phyloP scores from a whole-genome alignment of 2,329 filamentous ascomycete genomes.

The Pestalotiopsis sp. region DNA sequence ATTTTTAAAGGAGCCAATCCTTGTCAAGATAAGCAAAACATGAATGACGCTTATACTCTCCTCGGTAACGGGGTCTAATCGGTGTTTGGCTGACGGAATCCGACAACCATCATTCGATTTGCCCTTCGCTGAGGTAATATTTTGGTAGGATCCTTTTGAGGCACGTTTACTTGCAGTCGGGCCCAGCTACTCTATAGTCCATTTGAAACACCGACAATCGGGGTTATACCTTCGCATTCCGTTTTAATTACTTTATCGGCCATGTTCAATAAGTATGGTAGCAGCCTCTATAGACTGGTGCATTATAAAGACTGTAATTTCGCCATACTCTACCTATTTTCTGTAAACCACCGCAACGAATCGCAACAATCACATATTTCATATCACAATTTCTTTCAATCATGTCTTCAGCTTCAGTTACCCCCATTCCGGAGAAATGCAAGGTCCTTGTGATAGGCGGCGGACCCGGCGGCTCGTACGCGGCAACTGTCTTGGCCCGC shows the following conservation, averaged over 20 bases:
- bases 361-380: background rate
- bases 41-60: too few relatives aligned
- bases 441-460: constrained; percentile 47
- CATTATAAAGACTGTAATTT: background rate
- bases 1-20: too few relatives aligned
- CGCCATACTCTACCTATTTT: too few relatives aligned
- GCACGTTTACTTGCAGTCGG: background rate
- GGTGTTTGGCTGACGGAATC: background rate
- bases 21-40: too few relatives aligned
- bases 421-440: constrained; percentile 25
- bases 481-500: constrained; percentile 43
- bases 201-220: background rate
- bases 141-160: background rate
- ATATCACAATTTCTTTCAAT: background rate
- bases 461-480: constrained; percentile 48
- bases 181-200: background rate
- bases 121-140: background rate
- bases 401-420: background rate
- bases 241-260: background rate
- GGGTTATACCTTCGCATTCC: background rate
- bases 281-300: background rate
- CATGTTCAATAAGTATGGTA: background rate
- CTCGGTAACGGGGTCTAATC: background rate
- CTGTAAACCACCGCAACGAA: background rate
- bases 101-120: background rate